A percentile compares a stretch with the other conserved stretches of the same genome.
phyloP scores from a whole-genome alignment of 2,329 filamentous ascomycete genomes.

The Botrytis sinoallii region DNA sequence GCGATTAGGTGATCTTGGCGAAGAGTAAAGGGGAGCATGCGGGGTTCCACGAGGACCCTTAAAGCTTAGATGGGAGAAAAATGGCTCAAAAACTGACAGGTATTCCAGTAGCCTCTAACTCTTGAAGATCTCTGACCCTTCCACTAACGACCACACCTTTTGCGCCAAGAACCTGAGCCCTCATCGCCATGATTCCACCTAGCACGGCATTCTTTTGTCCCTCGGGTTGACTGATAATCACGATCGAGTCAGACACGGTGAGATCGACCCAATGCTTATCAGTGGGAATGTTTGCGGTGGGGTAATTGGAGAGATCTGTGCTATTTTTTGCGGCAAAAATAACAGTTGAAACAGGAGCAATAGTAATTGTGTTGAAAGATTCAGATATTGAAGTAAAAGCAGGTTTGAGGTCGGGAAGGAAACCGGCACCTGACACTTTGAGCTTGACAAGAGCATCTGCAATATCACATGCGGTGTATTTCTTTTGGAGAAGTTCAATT shows the following conservation, averaged over 20 bases:
- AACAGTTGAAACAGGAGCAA: constrained; percentile 57
- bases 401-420: constrained; percentile 55
- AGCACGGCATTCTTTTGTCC: constrained; percentile 67
- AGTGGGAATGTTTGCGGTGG: constrained; percentile 50
- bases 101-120: constrained; percentile 54
- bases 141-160: constrained; percentile 65
- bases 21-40: not conserved
- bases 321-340: constrained; percentile 59
- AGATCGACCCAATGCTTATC: constrained; percentile 68
- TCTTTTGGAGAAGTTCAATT: constrained; percentile 28
- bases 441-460: constrained; percentile 72
- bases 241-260: constrained; percentile 56
- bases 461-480: constrained; percentile 54
- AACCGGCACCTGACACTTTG: constrained; percentile 62
- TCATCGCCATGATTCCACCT: constrained; percentile 72
- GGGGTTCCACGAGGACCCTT: not conserved
- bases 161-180: constrained; percentile 62
- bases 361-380: constrained; percentile 29
- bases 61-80: not conserved
- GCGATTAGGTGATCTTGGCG: not conserved
- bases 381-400: constrained; percentile 26
- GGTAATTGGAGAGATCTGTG: constrained; percentile 35
- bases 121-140: constrained; percentile 62
- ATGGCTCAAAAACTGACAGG: constrained; percentile 46
- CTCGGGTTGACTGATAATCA: constrained; percentile 63